Percentiles rank a stretch among this genome's conserved stretches.
phyloP scores from a whole-genome alignment of 441 rosid genomes.

The Daphne laureola region DNA sequence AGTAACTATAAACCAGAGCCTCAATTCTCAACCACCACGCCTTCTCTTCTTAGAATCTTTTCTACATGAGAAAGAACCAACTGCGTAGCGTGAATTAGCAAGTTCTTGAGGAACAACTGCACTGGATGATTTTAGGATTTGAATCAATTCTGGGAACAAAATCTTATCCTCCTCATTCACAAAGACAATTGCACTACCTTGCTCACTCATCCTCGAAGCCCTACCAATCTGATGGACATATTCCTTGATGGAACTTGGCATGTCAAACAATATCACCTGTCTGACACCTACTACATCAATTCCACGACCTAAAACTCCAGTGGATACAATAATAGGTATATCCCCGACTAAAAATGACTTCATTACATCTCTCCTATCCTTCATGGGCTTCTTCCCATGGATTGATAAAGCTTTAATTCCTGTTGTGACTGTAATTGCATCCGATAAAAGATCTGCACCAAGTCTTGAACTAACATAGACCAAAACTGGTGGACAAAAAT shows the following conservation, averaged over 20 bases:
- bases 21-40: conserved; percentile 30
- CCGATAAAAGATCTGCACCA: conserved; percentile 87
- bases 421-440: conserved; percentile 59
- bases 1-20: too few relatives aligned
- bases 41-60: conserved; percentile 58
- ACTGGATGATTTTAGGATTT: conserved; percentile 53
- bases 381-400: conserved; percentile 90
- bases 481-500: conserved; percentile 67
- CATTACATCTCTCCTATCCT: conserved; percentile 81
- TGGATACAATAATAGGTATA: conserved; percentile 66
- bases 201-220: conserved; percentile 76
- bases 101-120: conserved; percentile 74
- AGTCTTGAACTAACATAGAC: conserved; percentile 74
- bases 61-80: conserved; percentile 21
- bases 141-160: conserved; percentile 56
- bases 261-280: conserved; percentile 82
- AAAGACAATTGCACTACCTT: conserved; percentile 58
- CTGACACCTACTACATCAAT: conserved; percentile 69
- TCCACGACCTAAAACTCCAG: conserved; percentile 78
- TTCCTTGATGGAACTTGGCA: conserved; percentile 72
- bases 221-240: conserved; percentile 87
- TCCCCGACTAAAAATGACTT: conserved; percentile 63
- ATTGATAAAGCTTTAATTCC: conserved; percentile 73
- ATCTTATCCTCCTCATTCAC: conserved; percentile 60
- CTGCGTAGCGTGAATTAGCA: conserved; percentile 32